Conservation (phyloP, 768 basidiomycete species). For the Cystofilobasidium bisporidii region DNA sequence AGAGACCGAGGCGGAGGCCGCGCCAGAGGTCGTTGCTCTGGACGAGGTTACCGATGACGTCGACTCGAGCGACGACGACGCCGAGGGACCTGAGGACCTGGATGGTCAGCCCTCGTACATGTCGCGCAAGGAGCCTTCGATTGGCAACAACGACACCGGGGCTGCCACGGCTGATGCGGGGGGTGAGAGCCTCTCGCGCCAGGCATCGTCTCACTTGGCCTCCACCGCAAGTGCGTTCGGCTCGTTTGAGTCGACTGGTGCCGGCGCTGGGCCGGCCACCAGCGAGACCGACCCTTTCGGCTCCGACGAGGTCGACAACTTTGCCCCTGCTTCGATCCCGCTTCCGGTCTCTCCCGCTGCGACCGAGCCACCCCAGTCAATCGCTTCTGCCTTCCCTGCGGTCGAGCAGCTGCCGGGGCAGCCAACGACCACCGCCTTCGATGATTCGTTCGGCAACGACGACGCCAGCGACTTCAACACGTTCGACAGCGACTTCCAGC, state of each 20-base stretch:
- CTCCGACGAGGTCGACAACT: conserved; percentile 3
- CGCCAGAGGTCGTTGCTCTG: no score
- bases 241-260: conserved; percentile 27
- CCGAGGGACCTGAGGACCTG: conserved; percentile 41
- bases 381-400: conserved; percentile 1
- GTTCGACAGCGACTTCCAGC: conserved; percentile 36
- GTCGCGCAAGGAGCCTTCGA: neutral
- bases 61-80: conserved; percentile 36
- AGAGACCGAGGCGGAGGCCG: neutral
- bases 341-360: neutral
- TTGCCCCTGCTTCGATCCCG: conserved; percentile 4
- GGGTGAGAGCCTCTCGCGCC: conserved; percentile 1
- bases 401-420: neutral
- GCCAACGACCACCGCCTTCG: neutral
- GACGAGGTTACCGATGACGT: conserved; percentile 23
- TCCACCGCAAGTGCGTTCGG: conserved; percentile 21
- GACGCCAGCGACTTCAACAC: conserved; percentile 31
- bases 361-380: neutral
- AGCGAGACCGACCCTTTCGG: conserved; percentile 1
- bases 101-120: conserved; percentile 30
- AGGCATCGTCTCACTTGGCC: conserved; percentile 17
- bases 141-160: neutral
- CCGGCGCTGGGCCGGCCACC: conserved; percentile 8
- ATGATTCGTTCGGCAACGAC: conserved; percentile 6
- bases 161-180: conserved; percentile 17